Base-by-base conservation (phyloP, 2,329 filamentous ascomycete species). In the Microcyclosporella mali region DNA sequence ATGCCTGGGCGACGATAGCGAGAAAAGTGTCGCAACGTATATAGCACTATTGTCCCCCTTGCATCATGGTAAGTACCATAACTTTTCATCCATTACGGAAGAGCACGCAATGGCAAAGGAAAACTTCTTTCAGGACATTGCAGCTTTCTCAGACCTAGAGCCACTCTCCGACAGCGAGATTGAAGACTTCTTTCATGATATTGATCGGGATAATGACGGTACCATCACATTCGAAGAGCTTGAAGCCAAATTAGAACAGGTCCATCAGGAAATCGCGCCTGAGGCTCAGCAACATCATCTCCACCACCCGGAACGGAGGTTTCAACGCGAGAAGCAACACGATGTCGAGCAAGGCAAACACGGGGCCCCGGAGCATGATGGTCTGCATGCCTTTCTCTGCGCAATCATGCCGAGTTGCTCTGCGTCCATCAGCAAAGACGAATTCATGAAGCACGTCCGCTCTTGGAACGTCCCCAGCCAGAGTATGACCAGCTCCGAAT, bases 381-480 rank as follows among this genome's bases (percentile, higher is more conserved):
- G 64, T 6, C 67, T 74, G 27, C 74, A 78, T 49, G 63, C 64
- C 2, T 79, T 79, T 35, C 63, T 79, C 0, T 66, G 70, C n/a
- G 65, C 61, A 35, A 64, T 78, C 42, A 72, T 78, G 52, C 55
- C 56, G 2, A 45, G 46, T 17, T 55, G 51, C 39, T 67, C 67
- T 2, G 66, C 66, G 0, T 62, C 59, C 11, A 73, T 79, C 12
- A 64, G 70, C 1, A 64, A 68, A 15, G 62, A 63, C 3, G 68
- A 73, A 4, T 78, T 79, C 50, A 63, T 64, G 1, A 56, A 79
- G 9, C 76, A 77, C 12, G 79, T 71, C 51, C 79, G 77, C 16
- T 81, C 75, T 47, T 78, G 76, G 29, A 74, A 72, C 6, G 81
- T 78, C 48, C 78, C 74, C 2, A 72, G 66, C 60, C 68, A 71